These are phyloP conservation scores for Paxillus ammoniavirescens DNA, from an alignment of 768 basidiomycete genomes.

Conservation along the genomic window DNA sequence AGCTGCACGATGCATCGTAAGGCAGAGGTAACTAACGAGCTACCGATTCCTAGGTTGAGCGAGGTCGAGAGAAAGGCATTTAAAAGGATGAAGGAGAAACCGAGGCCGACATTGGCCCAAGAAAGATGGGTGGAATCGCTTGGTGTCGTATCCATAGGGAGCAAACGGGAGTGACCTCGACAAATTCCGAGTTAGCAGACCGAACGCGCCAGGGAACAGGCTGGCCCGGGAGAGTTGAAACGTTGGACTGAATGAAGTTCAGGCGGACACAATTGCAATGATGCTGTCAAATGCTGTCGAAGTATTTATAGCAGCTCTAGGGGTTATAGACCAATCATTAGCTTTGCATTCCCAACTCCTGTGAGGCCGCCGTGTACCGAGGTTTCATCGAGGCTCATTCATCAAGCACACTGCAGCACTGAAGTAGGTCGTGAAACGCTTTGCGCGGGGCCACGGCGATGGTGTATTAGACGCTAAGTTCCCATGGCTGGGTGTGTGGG, in stretches of 20 bases:
- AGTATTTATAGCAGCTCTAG: not conserved
- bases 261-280: not conserved
- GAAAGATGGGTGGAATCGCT: slow-evolving; percentile 36
- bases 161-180: not conserved
- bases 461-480: not conserved
- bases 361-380: not conserved
- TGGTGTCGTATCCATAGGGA: slow-evolving; percentile 31
- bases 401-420: not conserved
- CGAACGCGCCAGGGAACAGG: not conserved
- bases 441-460: not conserved
- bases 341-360: not conserved
- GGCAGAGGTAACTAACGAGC: slow-evolving; percentile 66
- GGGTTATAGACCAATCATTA: not conserved
- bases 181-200: not conserved
- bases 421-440: not conserved
- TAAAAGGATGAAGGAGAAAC: slow-evolving; percentile 72
- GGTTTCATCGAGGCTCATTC: too few species aligned
- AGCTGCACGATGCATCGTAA: slow-evolving; percentile 78
- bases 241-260: not conserved
- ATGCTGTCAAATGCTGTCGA: not conserved
- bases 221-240: not conserved
- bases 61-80: slow-evolving; percentile 63
- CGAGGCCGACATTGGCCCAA: slow-evolving; percentile 77
- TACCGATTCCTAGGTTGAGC: slow-evolving; percentile 67
- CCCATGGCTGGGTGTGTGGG: too few species aligned